Evolutionary conservation across 768 basidiomycete genomes (phyloP), one percentile per base, ranked within the genome.

Genomic region (Pleurotus ostreatus): DNA sequence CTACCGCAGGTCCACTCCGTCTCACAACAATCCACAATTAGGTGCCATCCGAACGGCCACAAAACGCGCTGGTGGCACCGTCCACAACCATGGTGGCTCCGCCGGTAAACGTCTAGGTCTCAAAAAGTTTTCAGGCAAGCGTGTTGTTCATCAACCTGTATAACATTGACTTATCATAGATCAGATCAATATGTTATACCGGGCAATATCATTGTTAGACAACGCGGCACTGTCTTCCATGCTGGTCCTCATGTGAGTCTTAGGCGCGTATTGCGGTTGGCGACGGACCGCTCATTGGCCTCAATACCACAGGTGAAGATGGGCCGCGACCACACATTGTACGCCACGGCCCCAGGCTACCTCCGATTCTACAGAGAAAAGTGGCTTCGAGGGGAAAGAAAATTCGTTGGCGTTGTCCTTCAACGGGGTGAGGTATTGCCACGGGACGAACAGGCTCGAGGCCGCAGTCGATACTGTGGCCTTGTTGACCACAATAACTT

Each of bases 131-230:
- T 94, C 93, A 60, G 95, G 96, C 91, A 60, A 57, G 80, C 66
- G 25, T 4, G 15, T 15, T 38, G 55, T n/a, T 37, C 52, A 37
- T 53, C 39, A 2, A 8, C 16, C 37, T 53, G 20, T 56, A 54
- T 46, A 49, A 49, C 51, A 45, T 55, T 9, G 8, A 57, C 59
- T 62, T 58, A 60, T 22, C 60, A 22, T 4, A 15, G 30, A 57
- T 49, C 59, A 98, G 96, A 97, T 67, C 88, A 98, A 71, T 82
- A 80, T 71, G 94, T 98, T 22, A 81, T 91, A 22, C 92, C 97
- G 7, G 97, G 97, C 43, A 92, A 96, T 75, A 98, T 99, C 63
- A 90, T 99, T 66, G 86, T 98, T 30, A 83, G 97, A 45, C 97
- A 99, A 70, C 82, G 97, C 60, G 97, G 97, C 7, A 89, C 89